phyloP scores from a whole-genome alignment of 2,329 filamentous ascomycete genomes.

The Phialocephala subalpina region DNA sequence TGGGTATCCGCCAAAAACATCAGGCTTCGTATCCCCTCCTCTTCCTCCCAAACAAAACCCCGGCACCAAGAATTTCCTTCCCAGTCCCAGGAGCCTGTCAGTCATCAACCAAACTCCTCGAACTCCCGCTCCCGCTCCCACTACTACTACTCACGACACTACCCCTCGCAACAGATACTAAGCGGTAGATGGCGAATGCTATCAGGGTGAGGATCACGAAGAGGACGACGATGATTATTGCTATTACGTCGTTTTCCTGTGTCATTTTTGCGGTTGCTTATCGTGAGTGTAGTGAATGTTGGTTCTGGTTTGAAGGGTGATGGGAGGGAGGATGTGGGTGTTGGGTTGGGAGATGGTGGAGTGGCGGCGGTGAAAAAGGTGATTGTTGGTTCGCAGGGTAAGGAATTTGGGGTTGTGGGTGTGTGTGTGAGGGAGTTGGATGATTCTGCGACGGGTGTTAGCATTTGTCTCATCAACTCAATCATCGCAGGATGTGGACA shows the following conservation, averaged over 20 bases:
- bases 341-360: not conserved
- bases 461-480: not conserved
- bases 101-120: conserved; percentile 41
- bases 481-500: not conserved
- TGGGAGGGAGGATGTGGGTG: conserved; percentile 3
- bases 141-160: conserved; percentile 29
- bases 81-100: conserved; percentile 15
- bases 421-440: not conserved
- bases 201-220: conserved; percentile 68
- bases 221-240: conserved; percentile 72
- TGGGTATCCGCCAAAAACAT: not conserved
- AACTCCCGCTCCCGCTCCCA: conserved; percentile 26
- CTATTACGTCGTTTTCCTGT: conserved; percentile 73
- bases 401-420: not conserved
- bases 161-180: conserved; percentile 58
- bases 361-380: not conserved
- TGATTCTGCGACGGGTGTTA: not conserved
- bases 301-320: conserved; percentile 9
- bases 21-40: conserved; percentile 1
- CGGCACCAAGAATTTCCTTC: not conserved
- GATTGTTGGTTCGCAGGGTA: not conserved
- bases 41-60: not conserved
- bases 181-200: conserved; percentile 68
- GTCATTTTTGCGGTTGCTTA: conserved; percentile 54
- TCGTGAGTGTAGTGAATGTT: conserved; percentile 8